Conservation (phyloP, 306 rosid genomes). For the Acacia acuminata region DNA sequence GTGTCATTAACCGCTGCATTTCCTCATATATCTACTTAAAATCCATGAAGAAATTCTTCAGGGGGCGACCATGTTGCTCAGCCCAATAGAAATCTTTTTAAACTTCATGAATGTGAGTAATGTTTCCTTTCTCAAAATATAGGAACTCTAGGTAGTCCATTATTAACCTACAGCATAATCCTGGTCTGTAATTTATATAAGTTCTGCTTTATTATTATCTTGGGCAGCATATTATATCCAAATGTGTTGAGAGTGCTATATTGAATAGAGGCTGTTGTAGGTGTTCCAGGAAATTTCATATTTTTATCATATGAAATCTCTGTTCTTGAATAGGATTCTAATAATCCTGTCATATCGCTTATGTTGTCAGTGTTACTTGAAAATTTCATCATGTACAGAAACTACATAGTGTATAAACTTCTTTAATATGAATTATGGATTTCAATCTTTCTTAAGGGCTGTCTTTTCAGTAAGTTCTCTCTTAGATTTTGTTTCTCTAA, state of each 20-base stretch:
- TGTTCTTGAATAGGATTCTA: neutral
- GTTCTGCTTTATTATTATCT: neutral
- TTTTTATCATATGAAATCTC: neutral
- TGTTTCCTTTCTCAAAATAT: too few species aligned
- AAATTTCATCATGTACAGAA: neutral
- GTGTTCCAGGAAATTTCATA: neutral
- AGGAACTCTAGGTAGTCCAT: too few species aligned
- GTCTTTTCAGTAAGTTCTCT: conserved; percentile 7
- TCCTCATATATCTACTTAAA: too few species aligned
- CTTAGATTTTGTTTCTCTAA: conserved; percentile 12
- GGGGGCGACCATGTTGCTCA: too few species aligned
- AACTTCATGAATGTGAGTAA: too few species aligned
- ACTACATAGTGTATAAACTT: neutral
- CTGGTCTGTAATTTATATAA: neutral
- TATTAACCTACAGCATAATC: too few species aligned
- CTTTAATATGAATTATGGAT: conserved; percentile 12
- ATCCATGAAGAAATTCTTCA: too few species aligned
- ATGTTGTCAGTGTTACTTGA: neutral
- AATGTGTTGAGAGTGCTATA: neutral
- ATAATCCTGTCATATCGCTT: neutral
- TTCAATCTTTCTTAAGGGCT: conserved; percentile 3
- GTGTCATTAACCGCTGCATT: too few species aligned
- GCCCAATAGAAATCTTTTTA: too few species aligned
- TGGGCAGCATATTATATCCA: neutral
- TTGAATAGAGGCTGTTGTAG: neutral